Evolutionary conservation across 2,329 filamentous ascomycete species (phyloP).

Genomic region (Curvularia eragrostidis): DNA sequence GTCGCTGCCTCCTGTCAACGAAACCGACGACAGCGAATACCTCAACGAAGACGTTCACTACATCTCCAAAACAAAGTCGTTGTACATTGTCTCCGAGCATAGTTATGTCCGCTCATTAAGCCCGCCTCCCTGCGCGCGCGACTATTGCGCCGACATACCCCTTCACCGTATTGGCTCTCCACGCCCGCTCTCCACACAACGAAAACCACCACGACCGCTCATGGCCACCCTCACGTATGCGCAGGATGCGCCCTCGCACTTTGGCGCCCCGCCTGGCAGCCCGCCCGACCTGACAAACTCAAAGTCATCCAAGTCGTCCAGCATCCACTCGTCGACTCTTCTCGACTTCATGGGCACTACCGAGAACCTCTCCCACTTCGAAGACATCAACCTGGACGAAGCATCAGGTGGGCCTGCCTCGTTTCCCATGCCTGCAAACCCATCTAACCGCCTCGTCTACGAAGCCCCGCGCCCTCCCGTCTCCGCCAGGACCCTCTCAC

Average conservation of each 20-base stretch:
- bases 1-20: constrained; percentile 21
- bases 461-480: constrained; percentile 35
- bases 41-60: constrained; percentile 25
- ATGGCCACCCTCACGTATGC: constrained; percentile 47
- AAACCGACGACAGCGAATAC: constrained; percentile 16
- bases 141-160: constrained; percentile 29
- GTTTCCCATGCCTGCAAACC: constrained; percentile 53
- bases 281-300: constrained; percentile 81
- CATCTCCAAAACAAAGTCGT: constrained; percentile 30
- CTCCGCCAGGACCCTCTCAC: constrained; percentile 25
- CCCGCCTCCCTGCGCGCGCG: constrained; percentile 33
- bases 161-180: constrained; percentile 36
- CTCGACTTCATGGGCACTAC: constrained; percentile 66
- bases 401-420: constrained; percentile 48
- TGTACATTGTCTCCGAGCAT: constrained; percentile 48
- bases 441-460: constrained; percentile 41
- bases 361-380: constrained; percentile 79
- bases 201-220: constrained; percentile 42
- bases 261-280: constrained; percentile 65
- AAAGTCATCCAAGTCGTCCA: constrained; percentile 90
- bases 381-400: constrained; percentile 88
- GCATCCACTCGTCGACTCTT: constrained; percentile 78
- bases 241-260: constrained; percentile 32
- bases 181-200: constrained; percentile 20
- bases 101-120: constrained; percentile 46